Base-by-base conservation (phyloP, 192 early-diverging fungal genomes). In the Rhizophagus prolifer region DNA sequence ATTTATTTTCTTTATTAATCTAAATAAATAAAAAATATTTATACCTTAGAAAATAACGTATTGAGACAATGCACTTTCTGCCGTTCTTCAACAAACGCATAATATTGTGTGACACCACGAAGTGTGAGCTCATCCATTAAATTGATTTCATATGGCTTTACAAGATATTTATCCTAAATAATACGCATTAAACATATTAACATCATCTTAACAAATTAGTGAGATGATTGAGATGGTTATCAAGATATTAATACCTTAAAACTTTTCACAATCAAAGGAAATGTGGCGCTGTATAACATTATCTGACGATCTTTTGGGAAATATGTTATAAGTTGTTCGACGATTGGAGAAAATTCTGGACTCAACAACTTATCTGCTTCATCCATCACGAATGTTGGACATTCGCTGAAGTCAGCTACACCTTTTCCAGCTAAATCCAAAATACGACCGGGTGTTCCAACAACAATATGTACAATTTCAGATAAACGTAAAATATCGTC, bases 41-140 rank as follows among this genome's bases (percentile, higher is more conserved):
- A 64, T 80, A 92, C 92, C 88, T 97, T 97, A 0, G 95, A 97
- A 79, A 99, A 99, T 13, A 99, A 87, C 8, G 93, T 94, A 82
- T 94, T 94, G 36, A 94, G 85, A 78, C 93, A 99, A 81, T 99
- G 97, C 6, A 99, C 97, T 82, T 99, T 99, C 79, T 99, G 97
- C 76, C 94, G 88, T 81, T 99, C 97, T 84, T 98, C 96, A 28
- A 99, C 97, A 86, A 95, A 99, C 41, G 97, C 97, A 82, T 99
- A 99, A 86, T 96, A 99, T 86, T 99, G 97, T 9, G 97, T 99
- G 28, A 99, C 94, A 80, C 97, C 97, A 74, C 94, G 92, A 79
- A 99, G 87, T 7, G 97, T 99, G 47, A 99, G 90, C 82, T 99
- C 96, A 75, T 99, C 97, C 97, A 99, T 99, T 50, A 99, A 85